Base-by-base conservation (phyloP, 768 basidiomycete genomes). In the Tulasnella sp. region DNA sequence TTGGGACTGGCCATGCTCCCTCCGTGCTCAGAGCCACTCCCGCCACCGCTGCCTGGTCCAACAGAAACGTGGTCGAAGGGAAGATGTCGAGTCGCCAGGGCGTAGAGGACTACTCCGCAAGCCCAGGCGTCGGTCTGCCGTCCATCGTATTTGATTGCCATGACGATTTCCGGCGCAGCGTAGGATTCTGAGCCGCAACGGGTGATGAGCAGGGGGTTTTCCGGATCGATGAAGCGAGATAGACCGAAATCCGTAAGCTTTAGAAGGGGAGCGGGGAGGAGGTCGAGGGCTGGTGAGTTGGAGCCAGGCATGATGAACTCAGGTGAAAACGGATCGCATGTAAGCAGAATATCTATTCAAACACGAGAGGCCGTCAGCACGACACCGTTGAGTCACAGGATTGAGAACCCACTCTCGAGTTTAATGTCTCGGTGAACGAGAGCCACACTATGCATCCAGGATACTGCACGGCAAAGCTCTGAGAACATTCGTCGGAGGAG, bases 351-450 rank as follows among this genome's bases (percentile, higher is more conserved):
- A 77, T 93, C 91, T 93, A 78, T 1, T 29, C 47, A 17, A 37
- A 36, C 69, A 62, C 22, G 36, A 75, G 35, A 69, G 72, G 52
- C 63, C 52, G 22, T 69, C 17, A 14, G 34, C 40, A 17, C 19
- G 67, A 29, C 9, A 59, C 14, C 1, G 19, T 34, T 36, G 39
- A 12, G 2, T 14, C 32, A 22, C n/a, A 17, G 29, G 39, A 52
- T 19, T 36, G 14, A 37, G 62, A 1, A 80, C 84, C 77, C 75
- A 85, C 84, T 85, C 76, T 85, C 84, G 36, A 85, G 87, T 81
- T 96, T 96, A 81, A 96, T 88, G 80, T 95, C 94, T 3, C 94
- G 85, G 79, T 96, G 94, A 1, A 96, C 93, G 44, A 95, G 83
- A 0, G 88, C 89, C 16, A 91, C 90, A 42, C 86, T 83, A 77